Base-by-base conservation (phyloP, 495 filamentous ascomycete genomes). In the Talaromyces trachyspermus region DNA sequence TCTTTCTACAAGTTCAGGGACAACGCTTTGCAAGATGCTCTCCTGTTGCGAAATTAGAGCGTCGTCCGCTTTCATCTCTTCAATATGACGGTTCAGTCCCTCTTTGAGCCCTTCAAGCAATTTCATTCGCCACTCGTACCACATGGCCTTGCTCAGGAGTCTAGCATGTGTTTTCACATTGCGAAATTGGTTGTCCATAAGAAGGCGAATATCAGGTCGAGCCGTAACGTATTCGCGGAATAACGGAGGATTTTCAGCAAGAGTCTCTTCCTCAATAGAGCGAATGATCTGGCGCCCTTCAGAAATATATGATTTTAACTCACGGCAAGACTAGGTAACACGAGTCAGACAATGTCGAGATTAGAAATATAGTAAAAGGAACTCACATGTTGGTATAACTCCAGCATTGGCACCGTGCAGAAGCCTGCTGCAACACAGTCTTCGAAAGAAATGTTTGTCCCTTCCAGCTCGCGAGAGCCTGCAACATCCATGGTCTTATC, bases 91-190 rank as follows among this genome's bases (percentile, higher is more conserved):
- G 26, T 84, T 58, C 1, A 98, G 76, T 2, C 84, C 88, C 50
- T 87, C 80, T 57, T 83, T 86, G 15, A 97, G 72, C 4, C 86
- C 88, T 18, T 86, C 82, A 10, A 95, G 80, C 20, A 96, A 78
- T 54, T 88, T 88, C 80, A 86, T 89, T 25, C 94, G 86, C 94
- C 94, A 98, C 58, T 89, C 84, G 59, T 98, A 97, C 94, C 94
- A 98, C 63, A 88, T 90, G 29, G 80, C 88, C 60, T 95, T 95
- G 68, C 90, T 95, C 10, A 87, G 75, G 4, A 94, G 71, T 32
- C 94, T 72, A 2, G 94, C 86, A 60, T 96, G 83, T 0, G 88
- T 94, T 69, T 95, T 96, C 57, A 94, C 83, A 51, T 95, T 95
- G 61, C 91, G 90, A 66, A 98, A 91, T 60, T 97, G 92, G 49